Evolutionary conservation across 495 filamentous ascomycete genomes (phyloP), one percentile per base, ranked within the genome.

Genomic region (Daldinia caldariorum): DNA sequence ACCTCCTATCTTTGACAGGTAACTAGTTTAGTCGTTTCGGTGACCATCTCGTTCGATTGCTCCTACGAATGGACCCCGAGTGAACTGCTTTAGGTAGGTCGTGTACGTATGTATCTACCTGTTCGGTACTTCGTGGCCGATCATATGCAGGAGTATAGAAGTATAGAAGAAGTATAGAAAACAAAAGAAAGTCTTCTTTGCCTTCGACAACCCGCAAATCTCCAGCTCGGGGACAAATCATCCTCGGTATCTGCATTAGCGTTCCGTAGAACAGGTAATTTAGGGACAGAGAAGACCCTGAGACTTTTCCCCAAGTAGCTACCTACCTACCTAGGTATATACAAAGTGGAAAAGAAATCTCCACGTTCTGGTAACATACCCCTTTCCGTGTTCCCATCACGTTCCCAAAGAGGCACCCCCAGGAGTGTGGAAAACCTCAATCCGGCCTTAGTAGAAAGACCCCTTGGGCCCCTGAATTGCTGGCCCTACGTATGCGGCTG

Each of bases 331-430:
- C 26, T 26, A 3, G 41, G n/a, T n/a, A n/a, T 20, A 45, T 45
- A 45, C 41, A 45, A 45, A 20, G 16, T 20, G 16, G 41, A 20
- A 45, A 26, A 26, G n/a, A 26, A 45, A 4, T 45, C 41, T 45
- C 41, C 41, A 45, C 18, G 18, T 7, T 45, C 41, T 45, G 20
- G 16, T 45, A 20, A 20, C 16, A 45, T 45, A 45, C 41, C 41
- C 43, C 43, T 47, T 47, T 47, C 43, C 18, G 20, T 12, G 43
- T 47, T 22, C 18, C 18, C 20, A 12, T 4, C 20, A 47, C 18
- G 43, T 3, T 47, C 43, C 43, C 43, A 47, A 47, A 47, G 43
- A 22, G 43, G 43, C 43, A 47, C 43, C 43, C 43, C 43, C 43
- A 3, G 43, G 43, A 22, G 43, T 47, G 43, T 13, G 43, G 18